phyloP scores from a whole-genome alignment of 1,284 basidiomycete genomes.

The Naganishia sp. region DNA sequence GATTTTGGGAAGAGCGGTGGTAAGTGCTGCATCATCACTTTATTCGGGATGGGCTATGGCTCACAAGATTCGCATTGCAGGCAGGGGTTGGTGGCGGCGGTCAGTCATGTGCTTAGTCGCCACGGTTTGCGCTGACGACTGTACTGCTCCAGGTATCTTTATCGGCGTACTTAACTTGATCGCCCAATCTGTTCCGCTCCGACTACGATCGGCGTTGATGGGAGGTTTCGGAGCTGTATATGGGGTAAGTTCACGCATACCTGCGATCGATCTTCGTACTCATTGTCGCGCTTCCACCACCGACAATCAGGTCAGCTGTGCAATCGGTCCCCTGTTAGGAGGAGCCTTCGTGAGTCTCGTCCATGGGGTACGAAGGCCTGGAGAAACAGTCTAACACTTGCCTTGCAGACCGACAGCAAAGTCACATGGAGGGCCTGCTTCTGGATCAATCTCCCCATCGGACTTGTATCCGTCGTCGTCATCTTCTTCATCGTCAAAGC shows the following conservation, averaged over 20 bases:
- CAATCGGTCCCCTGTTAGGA: constrained; percentile 52
- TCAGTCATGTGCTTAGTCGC: neutral
- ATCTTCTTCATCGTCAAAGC: constrained; percentile 52
- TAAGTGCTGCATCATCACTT: neutral
- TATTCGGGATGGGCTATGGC: too few species aligned
- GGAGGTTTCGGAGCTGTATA: constrained; percentile 53
- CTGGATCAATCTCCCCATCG: constrained; percentile 57
- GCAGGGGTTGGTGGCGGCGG: constrained; percentile 23
- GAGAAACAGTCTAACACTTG: neutral
- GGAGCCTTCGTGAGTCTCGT: constrained; percentile 55
- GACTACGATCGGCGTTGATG: constrained; percentile 55
- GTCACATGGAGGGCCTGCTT: constrained; percentile 58
- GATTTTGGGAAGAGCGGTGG: constrained; percentile 58
- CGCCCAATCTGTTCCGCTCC: constrained; percentile 53
- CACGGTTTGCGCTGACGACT: neutral
- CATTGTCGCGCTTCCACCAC: neutral
- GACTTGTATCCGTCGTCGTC: constrained; percentile 46
- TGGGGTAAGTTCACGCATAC: constrained; percentile 43
- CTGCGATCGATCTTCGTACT: neutral
- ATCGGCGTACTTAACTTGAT: constrained; percentile 56
- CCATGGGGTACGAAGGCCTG: too few species aligned
- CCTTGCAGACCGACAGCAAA: constrained; percentile 27
- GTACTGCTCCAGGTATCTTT: constrained; percentile 41
- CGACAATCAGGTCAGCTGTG: constrained; percentile 11
- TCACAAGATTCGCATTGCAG: neutral